Percentiles rank a stretch among this genome's conserved stretches.
Evolutionary conservation across 202 grass and related monocot species (phyloP).

Genomic region (Sporobolus alterniflorus): DNA sequence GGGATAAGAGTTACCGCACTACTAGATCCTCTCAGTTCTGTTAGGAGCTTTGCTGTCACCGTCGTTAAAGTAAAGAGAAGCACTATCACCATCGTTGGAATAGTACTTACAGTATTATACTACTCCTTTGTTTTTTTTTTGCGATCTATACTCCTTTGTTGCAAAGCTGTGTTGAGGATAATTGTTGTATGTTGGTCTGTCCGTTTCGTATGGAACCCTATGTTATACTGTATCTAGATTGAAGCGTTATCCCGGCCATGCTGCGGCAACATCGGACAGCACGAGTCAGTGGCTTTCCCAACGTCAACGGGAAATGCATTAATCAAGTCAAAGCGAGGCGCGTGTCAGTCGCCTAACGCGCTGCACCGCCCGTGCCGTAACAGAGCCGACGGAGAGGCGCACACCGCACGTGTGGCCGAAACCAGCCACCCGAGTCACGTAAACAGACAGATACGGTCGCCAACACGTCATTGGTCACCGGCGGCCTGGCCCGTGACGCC

Average conservation of each 20-base stretch:
- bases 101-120: too few species aligned
- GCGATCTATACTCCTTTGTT: too few species aligned
- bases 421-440: background rate
- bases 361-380: background rate
- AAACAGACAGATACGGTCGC: background rate
- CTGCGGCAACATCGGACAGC: background rate
- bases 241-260: too few species aligned
- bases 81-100: background rate
- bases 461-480: background rate
- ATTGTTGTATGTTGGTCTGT: background rate
- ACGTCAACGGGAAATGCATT: background rate
- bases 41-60: background rate
- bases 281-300: background rate
- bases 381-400: background rate
- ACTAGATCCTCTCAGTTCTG: background rate
- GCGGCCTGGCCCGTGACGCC: background rate
- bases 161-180: background rate
- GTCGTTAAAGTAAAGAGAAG: background rate
- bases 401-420: background rate
- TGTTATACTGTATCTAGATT: too few species aligned
- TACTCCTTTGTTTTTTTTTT: too few species aligned
- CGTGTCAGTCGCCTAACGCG: background rate
- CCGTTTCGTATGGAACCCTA: too few species aligned
- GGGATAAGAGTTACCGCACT: background rate
- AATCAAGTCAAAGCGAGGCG: background rate